Base-by-base conservation (phyloP, 306 rosid genomes). In the Hylodesmum podocarpum region DNA sequence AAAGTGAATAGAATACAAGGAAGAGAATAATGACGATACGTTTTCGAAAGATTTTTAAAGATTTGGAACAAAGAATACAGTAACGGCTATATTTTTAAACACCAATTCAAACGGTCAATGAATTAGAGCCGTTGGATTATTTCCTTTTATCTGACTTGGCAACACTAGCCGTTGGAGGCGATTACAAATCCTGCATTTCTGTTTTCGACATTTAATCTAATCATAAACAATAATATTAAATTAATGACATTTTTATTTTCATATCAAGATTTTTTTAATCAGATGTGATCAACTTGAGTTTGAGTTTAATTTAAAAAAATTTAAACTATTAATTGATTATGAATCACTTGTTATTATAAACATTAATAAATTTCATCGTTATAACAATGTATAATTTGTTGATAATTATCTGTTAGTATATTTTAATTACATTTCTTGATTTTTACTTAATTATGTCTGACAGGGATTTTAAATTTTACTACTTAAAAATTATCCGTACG, bases 51-150 rank as follows among this genome's bases (percentile, higher is more conserved):
- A 61, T 50, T 73, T 44, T 73, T 31, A 63, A 73, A 66, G 79
- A 10, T 54, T 62, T 4, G 31, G 37, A 5, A 16, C 4, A 18
- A 37, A 25, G 19, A 34, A 31, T 24, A n/a, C 43, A 24, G 85
- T 83, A 91, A 88, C 91, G 91, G 89, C 92, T 88, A 89, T 87
- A 55, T 78, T 86, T 55, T 57, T 5, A 37, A 55, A 36, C 61
- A 13, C 41, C 41, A 21, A 65, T 87, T 84, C 70, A 79, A 87
- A 80, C 62, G 77, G 54, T 31, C 22, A 15, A 5, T 15, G 15
- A 36, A 43, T 67, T 25, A 3, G 70, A 86, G 82, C 91, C 91
- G 90, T 91, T 84, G 63, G 86, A 86, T 80, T 54, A 44, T 31
- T 8, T 33, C 3, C 3, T 19, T 15, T 27, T 5, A 19, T 43